These are phyloP conservation scores for Litsea cubeba DNA, from an alignment of 164 flowering plant species.

Conservation along the genomic window DNA sequence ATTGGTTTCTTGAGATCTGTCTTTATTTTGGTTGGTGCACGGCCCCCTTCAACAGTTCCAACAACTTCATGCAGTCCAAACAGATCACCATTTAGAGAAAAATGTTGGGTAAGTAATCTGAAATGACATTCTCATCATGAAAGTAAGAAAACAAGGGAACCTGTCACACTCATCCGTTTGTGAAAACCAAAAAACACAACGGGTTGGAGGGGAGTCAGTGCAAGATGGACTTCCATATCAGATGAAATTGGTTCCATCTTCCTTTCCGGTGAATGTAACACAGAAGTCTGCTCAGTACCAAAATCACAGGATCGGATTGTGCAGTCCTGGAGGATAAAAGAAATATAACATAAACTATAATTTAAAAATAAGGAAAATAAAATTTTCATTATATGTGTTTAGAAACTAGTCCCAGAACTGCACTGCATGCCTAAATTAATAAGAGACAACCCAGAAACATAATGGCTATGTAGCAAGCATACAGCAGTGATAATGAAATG, in stretches of 20 bases:
- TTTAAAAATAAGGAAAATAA: neutral
- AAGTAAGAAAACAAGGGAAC: conserved; percentile 29
- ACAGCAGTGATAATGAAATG: neutral
- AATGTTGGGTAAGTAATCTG: neutral
- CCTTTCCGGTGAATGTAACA: conserved; percentile 96
- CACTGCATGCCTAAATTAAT: neutral
- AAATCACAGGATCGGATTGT: conserved; percentile 97
- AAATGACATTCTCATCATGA: neutral
- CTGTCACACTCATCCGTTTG: conserved; percentile 95
- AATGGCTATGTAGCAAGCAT: neutral
- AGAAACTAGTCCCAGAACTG: no score
- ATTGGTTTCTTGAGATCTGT: conserved; percentile 94
- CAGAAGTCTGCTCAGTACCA: conserved; percentile 90
- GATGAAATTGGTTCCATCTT: conserved; percentile 71
- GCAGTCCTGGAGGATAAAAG: conserved; percentile 62
- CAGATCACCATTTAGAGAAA: conserved; percentile 14
- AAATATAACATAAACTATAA: neutral
- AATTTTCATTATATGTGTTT: no score
- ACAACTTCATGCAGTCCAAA: conserved; percentile 60
- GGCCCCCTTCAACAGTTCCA: conserved; percentile 97
- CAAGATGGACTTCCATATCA: conserved; percentile 95
- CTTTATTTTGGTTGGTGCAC: conserved; percentile 94
- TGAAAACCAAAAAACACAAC: conserved; percentile 97
- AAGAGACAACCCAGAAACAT: neutral
- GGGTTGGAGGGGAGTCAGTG: conserved; percentile 96